Base-by-base conservation (phyloP, 768 basidiomycete genomes). In the Boletus fagicola region DNA sequence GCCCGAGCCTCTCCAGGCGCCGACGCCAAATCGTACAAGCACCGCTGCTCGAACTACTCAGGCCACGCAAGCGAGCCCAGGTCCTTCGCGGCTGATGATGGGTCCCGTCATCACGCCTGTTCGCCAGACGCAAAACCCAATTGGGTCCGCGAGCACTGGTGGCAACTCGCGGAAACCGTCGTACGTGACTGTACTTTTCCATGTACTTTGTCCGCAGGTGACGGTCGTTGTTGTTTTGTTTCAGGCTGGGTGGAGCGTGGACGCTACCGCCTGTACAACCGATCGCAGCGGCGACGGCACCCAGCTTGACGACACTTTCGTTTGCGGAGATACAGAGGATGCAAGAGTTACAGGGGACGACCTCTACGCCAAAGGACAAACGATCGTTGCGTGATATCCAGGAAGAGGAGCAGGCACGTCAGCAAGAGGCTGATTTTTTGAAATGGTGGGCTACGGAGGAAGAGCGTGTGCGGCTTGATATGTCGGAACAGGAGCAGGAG, bases 371-470 rank as follows among this genome's bases (percentile, higher is more conserved):
- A 6, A 81, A 80, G 57, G 82, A 83, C 59, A 84, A 81, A 59
- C 81, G 81, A 33, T 88, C 88, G 28, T 73, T 96, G 56, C 75
- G 78, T 16, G 86, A 96, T 59, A 98, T 97, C 43, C 94, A 96
- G 70, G 84, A 86, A 57, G 93, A 97, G 68, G 92, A 94, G 68
- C 76, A 74, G 35, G 82, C 80, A 42, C 78, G 78, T 28, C 83
- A 80, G 58, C 80, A 78, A 49, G 92, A 95, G 71, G 83, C 77
- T 4, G 90, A 90, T 58, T 98, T 97, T 68, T 70, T 95, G 70
- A 81, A 76, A 63, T 97, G 94, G 94, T 97, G 94, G 92, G 77
- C 83, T 1, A 85, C 79, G 8, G 94, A 96, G 71, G 91, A 93
- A 70, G 84, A 82, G 64, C 78, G 89, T 16, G 69, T 90, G n/a